These are phyloP conservation scores for Fusarium goolgardi DNA, from an alignment of 2,329 filamentous ascomycete genomes.

Conservation along the genomic window DNA sequence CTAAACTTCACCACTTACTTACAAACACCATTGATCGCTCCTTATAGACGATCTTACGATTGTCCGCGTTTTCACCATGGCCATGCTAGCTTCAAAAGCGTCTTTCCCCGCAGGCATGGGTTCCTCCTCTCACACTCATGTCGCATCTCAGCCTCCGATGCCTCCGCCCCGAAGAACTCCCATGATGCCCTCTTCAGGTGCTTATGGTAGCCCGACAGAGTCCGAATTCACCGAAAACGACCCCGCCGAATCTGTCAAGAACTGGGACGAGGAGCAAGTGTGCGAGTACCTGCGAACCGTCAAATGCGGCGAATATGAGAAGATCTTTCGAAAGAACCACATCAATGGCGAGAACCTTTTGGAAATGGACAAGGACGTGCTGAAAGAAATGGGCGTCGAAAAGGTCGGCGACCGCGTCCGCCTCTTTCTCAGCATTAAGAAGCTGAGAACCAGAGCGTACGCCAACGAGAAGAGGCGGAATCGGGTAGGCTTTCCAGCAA, in stretches of 20 bases:
- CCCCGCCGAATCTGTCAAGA: constrained; percentile 78
- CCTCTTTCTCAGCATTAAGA: constrained; percentile 87
- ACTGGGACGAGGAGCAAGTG: constrained; percentile 92
- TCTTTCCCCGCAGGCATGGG: constrained; percentile 69
- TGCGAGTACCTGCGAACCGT: constrained; percentile 91
- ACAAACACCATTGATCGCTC: constrained; percentile 6
- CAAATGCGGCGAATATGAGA: constrained; percentile 93
- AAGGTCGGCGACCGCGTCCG: constrained; percentile 97
- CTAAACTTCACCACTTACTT: constrained; percentile 7
- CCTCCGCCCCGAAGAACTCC: constrained; percentile 64
- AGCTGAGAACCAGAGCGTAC: constrained; percentile 79
- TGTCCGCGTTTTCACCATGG: constrained; percentile 61
- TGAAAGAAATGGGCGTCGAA: constrained; percentile 98
- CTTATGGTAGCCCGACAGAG: constrained; percentile 85
- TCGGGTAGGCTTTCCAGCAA: constrained; percentile 68
- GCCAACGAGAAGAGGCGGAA: constrained; percentile 85
- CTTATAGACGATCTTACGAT: constrained; percentile 18
- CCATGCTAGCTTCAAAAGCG: constrained; percentile 82
- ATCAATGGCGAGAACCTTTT: constrained; percentile 97
- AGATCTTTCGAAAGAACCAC: constrained; percentile 89
- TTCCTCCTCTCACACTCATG: constrained; percentile 61
- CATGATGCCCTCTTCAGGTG: constrained; percentile 59
- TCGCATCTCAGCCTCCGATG: constrained; percentile 61
- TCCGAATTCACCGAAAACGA: constrained; percentile 92
- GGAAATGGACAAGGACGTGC: constrained; percentile 94